A percentile compares a stretch with the other conserved stretches of the same genome.
Evolutionary conservation across 306 rosid genomes (phyloP).

Genomic region (Trifolium repens): DNA sequence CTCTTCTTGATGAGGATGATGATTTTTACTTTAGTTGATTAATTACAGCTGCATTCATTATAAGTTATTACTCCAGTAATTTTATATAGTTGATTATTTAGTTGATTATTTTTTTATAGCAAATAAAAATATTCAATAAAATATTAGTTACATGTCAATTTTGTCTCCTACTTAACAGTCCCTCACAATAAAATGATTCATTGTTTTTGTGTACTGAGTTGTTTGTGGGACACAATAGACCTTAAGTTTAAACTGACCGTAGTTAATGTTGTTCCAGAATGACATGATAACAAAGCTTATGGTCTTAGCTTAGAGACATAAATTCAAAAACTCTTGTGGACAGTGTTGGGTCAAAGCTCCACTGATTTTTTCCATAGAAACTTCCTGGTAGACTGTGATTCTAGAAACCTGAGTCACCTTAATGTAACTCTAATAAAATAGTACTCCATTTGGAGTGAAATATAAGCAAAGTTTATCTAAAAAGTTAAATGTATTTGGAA

Average conservation of each 20-base stretch:
- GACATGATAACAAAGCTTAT: slow-evolving; percentile 7
- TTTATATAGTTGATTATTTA: no score
- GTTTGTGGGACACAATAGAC: slow-evolving; percentile 18
- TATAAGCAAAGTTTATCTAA: no score
- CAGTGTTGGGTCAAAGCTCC: slow-evolving; percentile 11
- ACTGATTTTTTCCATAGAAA: slow-evolving; percentile 30
- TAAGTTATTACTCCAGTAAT: neutral
- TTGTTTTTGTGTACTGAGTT: slow-evolving; percentile 19
- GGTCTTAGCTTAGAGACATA: slow-evolving; percentile 14
- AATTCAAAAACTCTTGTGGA: slow-evolving; percentile 16
- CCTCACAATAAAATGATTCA: slow-evolving; percentile 18
- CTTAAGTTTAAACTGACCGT: slow-evolving; percentile 16
- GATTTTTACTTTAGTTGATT: slow-evolving; percentile 35
- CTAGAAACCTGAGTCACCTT: neutral
- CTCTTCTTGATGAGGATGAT: slow-evolving; percentile 46
- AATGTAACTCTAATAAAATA: neutral
- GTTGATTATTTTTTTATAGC: no score
- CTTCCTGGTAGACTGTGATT: slow-evolving; percentile 18
- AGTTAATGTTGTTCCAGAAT: slow-evolving; percentile 9
- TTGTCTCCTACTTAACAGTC: neutral
- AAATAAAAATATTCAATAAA: slow-evolving; percentile 1
- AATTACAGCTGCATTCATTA: neutral
- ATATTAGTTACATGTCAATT: slow-evolving; percentile 5
- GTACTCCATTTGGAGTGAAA: neutral
- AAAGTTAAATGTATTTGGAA: no score